phyloP scores from a whole-genome alignment of 352 stramenopile species.

The Globisporangium okanoganense region DNA sequence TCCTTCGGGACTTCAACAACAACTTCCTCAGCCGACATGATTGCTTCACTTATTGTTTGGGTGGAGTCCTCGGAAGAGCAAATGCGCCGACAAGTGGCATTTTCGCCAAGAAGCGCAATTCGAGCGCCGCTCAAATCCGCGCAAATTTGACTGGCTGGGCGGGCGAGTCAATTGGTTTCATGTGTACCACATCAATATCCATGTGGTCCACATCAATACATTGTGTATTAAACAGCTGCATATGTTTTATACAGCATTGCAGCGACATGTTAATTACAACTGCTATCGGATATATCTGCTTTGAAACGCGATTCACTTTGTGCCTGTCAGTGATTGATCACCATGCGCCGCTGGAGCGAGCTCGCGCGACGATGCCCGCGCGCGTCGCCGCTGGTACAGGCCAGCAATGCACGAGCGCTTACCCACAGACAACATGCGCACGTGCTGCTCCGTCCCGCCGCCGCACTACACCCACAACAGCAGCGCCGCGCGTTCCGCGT shows the following conservation, averaged over 20 bases:
- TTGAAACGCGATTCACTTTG: background rate
- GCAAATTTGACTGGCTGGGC: conserved; percentile 45
- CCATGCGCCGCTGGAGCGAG: conserved; percentile 11
- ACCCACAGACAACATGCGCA: background rate
- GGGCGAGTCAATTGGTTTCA: background rate
- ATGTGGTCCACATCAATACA: background rate
- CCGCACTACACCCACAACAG: background rate
- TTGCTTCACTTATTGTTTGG: conserved; percentile 36
- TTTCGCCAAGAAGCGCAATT: background rate
- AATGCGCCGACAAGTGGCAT: conserved; percentile 9
- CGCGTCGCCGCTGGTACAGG: background rate
- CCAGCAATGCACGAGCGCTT: background rate
- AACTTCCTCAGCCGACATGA: conserved; percentile 92
- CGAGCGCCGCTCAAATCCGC: background rate
- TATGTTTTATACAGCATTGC: conserved; percentile 6
- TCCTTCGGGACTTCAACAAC: conserved; percentile 91
- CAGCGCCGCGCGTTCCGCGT: conserved; percentile 21
- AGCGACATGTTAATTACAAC: background rate
- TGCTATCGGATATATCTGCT: background rate
- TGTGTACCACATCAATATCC: background rate
- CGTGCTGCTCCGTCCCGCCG: background rate
- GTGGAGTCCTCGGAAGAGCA: conserved; percentile 58
- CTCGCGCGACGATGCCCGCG: conserved; percentile 2
- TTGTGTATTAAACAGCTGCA: background rate
- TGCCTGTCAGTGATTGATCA: background rate